Percentiles rank a stretch among this genome's conserved stretches.
phyloP scores from a whole-genome alignment of 2,329 filamentous ascomycete genomes.

The Aureobasidium pullulans region DNA sequence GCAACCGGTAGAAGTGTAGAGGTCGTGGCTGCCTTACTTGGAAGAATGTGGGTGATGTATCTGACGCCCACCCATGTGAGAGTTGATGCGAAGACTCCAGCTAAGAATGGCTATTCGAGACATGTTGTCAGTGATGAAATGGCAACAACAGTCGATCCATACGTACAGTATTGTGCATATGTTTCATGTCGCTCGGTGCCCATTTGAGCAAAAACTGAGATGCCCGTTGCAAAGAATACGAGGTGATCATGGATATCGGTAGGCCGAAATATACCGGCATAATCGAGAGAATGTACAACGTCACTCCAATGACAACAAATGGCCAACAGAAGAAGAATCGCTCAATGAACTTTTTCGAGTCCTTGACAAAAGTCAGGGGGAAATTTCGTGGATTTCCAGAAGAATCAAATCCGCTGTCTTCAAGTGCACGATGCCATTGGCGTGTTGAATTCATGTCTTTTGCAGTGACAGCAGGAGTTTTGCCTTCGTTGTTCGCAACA shows the following conservation, averaged over 20 bases:
- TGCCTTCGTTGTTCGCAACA: constrained; percentile 79
- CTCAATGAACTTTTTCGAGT: constrained; percentile 68
- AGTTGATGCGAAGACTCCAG: constrained; percentile 85
- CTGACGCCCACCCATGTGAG: constrained; percentile 72
- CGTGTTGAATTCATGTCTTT: constrained; percentile 79
- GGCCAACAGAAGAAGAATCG: constrained; percentile 89
- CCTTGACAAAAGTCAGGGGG: constrained; percentile 68
- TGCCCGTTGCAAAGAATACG: constrained; percentile 67
- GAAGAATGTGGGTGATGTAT: constrained; percentile 68
- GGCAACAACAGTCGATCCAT: neutral
- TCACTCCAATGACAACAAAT: constrained; percentile 64
- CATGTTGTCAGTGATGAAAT: neutral
- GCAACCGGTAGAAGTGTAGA: constrained; percentile 10
- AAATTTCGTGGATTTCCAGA: constrained; percentile 69
- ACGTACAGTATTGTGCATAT: constrained; percentile 79
- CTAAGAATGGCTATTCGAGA: constrained; percentile 66
- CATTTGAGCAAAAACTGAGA: constrained; percentile 72
- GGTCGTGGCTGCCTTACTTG: constrained; percentile 42
- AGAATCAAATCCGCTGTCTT: constrained; percentile 75
- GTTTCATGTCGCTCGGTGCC: constrained; percentile 80
- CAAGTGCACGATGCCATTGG: constrained; percentile 75
- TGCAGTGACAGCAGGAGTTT: constrained; percentile 80
- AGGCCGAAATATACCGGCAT: constrained; percentile 68
- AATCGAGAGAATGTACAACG: constrained; percentile 64
- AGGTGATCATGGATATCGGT: constrained; percentile 59